phyloP scores from a whole-genome alignment of 345 rosid species.

The Salix exigua region DNA sequence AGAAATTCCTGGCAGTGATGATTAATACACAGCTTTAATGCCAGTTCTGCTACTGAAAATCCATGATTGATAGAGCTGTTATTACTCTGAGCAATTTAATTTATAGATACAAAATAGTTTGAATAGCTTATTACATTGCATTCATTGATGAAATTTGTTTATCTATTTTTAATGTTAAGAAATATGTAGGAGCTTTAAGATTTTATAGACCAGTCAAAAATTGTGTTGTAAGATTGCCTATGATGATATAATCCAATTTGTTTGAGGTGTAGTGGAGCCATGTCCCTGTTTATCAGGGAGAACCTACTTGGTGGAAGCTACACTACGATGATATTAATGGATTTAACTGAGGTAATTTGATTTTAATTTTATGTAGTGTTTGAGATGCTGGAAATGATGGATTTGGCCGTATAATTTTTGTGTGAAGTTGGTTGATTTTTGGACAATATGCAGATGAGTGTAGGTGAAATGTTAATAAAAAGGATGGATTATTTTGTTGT shows the following conservation, averaged over 20 bases:
- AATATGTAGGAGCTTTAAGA: too few relatives aligned
- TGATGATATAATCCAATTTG: slow-evolving; percentile 23
- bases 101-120: neutral
- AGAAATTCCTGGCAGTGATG: slow-evolving; percentile 39
- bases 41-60: slow-evolving; percentile 99
- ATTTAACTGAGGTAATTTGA: slow-evolving; percentile 16
- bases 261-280: slow-evolving; percentile 28
- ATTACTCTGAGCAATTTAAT: slow-evolving; percentile 45
- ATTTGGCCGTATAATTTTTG: too few relatives aligned
- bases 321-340: slow-evolving; percentile 18
- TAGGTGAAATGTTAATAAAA: too few relatives aligned
- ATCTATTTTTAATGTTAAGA: too few relatives aligned
- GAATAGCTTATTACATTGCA: too few relatives aligned
- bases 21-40: slow-evolving; percentile 56
- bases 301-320: slow-evolving; percentile 38
- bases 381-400: too few relatives aligned
- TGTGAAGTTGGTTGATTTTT: too few relatives aligned
- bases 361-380: neutral
- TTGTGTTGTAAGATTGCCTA: neutral
- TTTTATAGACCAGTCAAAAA: too few relatives aligned
- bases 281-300: slow-evolving; percentile 32
- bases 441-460: too few relatives aligned
- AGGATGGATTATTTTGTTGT: too few relatives aligned
- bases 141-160: too few relatives aligned
- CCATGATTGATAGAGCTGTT: slow-evolving; percentile 85